phyloP scores from a whole-genome alignment of 2,329 filamentous ascomycete species.

The Dryadomyces sulphureus region DNA sequence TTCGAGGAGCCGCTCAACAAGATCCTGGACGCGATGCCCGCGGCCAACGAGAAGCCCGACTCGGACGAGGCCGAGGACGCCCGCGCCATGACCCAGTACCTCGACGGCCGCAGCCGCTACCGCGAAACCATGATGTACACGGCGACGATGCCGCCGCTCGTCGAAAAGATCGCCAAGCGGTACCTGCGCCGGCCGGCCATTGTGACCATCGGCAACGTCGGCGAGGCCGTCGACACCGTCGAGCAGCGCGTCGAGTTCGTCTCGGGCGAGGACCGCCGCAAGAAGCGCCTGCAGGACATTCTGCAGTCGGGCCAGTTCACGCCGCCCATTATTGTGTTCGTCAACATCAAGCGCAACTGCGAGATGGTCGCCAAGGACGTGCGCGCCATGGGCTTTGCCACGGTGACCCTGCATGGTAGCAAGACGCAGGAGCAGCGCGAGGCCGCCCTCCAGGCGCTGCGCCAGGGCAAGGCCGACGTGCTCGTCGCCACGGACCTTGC shows the following conservation, averaged over 20 bases:
- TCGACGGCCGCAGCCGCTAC: conserved; percentile 66
- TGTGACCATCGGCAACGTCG: conserved; percentile 84
- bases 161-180: conserved; percentile 93
- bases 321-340: conserved; percentile 93
- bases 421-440: conserved; percentile 98
- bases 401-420: conserved; percentile 82
- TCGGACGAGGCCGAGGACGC: conserved; percentile 80
- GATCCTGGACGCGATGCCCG: conserved; percentile 86
- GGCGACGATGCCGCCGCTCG: conserved; percentile 84
- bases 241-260: conserved; percentile 94
- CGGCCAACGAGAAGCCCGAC: conserved; percentile 89
- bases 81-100: conserved; percentile 65
- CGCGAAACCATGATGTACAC: conserved; percentile 99
- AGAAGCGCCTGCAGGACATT: conserved; percentile 90
- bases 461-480: conserved; percentile 66
- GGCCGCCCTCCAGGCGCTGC: conserved; percentile 73
- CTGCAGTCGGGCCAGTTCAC: conserved; percentile 65
- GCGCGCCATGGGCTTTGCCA: conserved; percentile 80
- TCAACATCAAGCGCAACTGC: conserved; percentile 99
- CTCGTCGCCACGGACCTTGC: conserved; percentile 92
- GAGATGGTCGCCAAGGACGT: conserved; percentile 90
- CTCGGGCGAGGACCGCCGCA: conserved; percentile 81
- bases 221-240: conserved; percentile 93
- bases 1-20: conserved; percentile 98
- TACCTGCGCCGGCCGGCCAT: conserved; percentile 88